Evolutionary conservation across 192 early-diverging fungal genomes (phyloP), one percentile per base, ranked within the genome.

Genomic region (Linnemannia zychae): DNA sequence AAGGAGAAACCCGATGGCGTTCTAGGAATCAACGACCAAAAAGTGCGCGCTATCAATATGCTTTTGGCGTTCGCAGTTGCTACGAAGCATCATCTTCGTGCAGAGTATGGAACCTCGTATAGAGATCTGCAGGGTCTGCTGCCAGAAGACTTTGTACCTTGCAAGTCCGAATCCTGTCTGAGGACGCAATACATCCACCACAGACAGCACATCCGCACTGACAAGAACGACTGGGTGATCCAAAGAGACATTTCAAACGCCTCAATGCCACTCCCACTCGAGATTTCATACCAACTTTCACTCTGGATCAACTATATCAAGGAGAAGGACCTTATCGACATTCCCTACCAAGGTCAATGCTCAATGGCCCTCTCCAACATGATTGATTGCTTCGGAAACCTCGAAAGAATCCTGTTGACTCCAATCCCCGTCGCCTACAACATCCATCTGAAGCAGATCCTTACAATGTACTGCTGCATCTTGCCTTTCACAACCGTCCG

Each of bases 401-500:
- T 95, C 71, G 94, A 96, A 80, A 88, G 96, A 37, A 94, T 97
- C 76, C 84, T 92, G 2, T 86, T 89, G 69, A 94, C 94, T 0
- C 95, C 95, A 4, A 96, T 96, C 75, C 96, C 96, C 22, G 77
- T 90, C 31, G 94, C 94, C 16, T 97, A 97, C 84, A 89, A 89
- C 65, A 91, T 95, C 67, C 95, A 96, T 82, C 77, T 97, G 81
- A 94, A 95, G 84, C 96, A 97, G 86, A 92, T 92, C 33, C 83
- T 97, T 34, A 87, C 91, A 2, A 84, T 97, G 71, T 96, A 96
- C 79, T 82, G 89, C 65, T 80, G 88, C 33, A 84, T 88, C 22
- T 72, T 97, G 38, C 96, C 96, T 5, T 96, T 97, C 85, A 95
- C 96, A 52, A 81, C 94, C 15, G 90, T 95, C 31, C 67, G 70